Percentiles rank a stretch among this genome's conserved stretches.
phyloP scores from a whole-genome alignment of 2,329 filamentous ascomycete genomes.

The Fusarium sp. region DNA sequence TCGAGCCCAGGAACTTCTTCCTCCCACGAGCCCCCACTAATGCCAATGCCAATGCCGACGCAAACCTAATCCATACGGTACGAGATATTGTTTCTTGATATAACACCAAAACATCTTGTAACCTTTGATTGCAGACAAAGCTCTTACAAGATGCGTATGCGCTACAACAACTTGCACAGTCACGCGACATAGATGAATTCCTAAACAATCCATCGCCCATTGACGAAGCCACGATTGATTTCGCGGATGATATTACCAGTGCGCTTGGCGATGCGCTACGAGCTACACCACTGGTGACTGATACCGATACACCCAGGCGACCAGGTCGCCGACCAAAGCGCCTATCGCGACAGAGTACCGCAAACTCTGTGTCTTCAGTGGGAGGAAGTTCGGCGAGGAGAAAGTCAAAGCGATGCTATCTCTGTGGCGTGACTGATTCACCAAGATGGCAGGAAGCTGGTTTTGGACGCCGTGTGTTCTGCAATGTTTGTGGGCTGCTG shows the following conservation, averaged over 20 bases:
- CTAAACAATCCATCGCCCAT: neutral
- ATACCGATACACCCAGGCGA: neutral
- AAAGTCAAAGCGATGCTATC: neutral
- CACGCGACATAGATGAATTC: neutral
- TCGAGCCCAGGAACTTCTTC: neutral
- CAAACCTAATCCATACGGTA: neutral
- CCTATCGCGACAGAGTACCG: neutral
- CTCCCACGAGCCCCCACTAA: neutral
- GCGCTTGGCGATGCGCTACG: neutral
- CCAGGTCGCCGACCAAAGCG: neutral
- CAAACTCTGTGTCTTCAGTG: neutral
- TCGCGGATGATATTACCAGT: neutral
- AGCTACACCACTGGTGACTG: neutral
- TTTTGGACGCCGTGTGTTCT: neutral
- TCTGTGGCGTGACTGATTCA: neutral
- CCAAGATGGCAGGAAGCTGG: neutral
- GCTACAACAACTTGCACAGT: neutral
- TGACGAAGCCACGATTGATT: neutral
- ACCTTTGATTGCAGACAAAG: neutral
- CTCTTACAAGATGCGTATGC: conserved; percentile 1
- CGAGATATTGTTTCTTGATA: neutral
- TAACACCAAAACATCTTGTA: neutral
- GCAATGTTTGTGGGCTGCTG: neutral
- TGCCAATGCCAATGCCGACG: neutral
- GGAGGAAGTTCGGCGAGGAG: neutral